Percentiles rank a stretch among this genome's conserved stretches.
Conservation (phyloP, 305 asterid genomes). For the Ilex paraguariensis region DNA sequence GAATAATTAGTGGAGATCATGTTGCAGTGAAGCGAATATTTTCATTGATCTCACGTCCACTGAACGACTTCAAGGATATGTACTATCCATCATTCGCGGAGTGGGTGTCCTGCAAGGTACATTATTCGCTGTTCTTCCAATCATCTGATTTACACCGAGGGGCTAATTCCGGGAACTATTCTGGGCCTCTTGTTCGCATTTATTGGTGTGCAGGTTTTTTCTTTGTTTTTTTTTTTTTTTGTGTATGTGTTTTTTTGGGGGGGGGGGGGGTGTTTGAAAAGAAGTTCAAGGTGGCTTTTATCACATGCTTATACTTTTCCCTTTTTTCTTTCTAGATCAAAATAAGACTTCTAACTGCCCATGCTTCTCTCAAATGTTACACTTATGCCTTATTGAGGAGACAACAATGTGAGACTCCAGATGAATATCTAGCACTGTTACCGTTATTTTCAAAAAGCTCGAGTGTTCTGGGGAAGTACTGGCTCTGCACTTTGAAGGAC, state of each 20-base stretch:
- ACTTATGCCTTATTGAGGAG: conserved; percentile 67
- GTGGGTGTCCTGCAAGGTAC: conserved; percentile 99
- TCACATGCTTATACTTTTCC: conserved; percentile 5
- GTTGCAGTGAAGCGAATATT: conserved; percentile 91
- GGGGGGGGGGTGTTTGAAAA: neutral
- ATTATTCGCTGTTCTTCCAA: conserved; percentile 17
- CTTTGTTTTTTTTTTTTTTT: conserved; percentile 5
- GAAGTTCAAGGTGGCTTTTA: neutral
- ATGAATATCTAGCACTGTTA: conserved; percentile 67
- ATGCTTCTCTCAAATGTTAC: conserved; percentile 95
- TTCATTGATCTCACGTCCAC: conserved; percentile 91
- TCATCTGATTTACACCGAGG: conserved; percentile 19
- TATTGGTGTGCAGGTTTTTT: neutral
- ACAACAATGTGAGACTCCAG: conserved; percentile 66
- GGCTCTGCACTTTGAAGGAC: conserved; percentile 93
- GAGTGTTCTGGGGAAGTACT: conserved; percentile 65
- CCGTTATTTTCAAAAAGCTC: conserved; percentile 90
- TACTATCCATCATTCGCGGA: conserved; percentile 98
- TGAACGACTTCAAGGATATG: conserved; percentile 85
- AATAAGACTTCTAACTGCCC: conserved; percentile 91
- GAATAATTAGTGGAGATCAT: conserved; percentile 94
- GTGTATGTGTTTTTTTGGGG: neutral
- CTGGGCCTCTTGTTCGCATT: neutral
- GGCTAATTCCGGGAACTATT: neutral
- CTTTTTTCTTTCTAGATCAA: conserved; percentile 61